Percentiles rank a stretch among this genome's conserved stretches.
These are phyloP conservation scores for Lodderomyces beijingensis DNA, from an alignment of 1,139 yeast species.

Conservation along the genomic window DNA sequence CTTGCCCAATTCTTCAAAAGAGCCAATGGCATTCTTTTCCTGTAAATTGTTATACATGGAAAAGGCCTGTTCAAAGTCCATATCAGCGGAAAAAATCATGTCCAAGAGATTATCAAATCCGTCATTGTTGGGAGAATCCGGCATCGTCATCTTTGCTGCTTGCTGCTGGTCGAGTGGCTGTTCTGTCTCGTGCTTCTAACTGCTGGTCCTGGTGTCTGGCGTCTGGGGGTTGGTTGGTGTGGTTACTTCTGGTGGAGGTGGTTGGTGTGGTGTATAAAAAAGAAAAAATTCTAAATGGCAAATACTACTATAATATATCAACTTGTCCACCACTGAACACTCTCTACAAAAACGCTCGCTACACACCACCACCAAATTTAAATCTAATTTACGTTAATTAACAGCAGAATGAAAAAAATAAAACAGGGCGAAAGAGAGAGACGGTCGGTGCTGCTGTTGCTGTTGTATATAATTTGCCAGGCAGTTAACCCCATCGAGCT, in stretches of 20 bases:
- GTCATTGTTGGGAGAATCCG: conserved; percentile 1
- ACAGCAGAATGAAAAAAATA: no score
- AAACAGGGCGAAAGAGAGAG: no score
- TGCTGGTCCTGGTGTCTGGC: not conserved
- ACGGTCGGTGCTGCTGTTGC: no score
- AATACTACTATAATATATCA: no score
- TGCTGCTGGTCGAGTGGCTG: not conserved
- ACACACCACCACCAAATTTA: no score
- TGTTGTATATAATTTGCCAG: no score
- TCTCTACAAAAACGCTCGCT: no score
- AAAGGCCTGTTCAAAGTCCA: conserved; percentile 49
- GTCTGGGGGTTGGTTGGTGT: not conserved
- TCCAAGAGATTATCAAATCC: conserved; percentile 22
- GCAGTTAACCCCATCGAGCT: no score
- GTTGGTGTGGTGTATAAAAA: no score
- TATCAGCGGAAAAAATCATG: conserved; percentile 35
- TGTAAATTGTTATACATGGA: conserved; percentile 38
- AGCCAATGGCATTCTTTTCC: conserved; percentile 34
- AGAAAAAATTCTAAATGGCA: no score
- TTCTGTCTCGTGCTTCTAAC: not conserved
- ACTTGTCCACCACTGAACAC: no score
- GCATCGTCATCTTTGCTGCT: not conserved
- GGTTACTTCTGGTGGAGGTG: not conserved
- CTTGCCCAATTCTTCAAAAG: conserved; percentile 37
- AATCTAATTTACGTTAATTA: no score